Base-by-base conservation (phyloP, 371 early-diverging fungal species). In the Circinella minor region DNA sequence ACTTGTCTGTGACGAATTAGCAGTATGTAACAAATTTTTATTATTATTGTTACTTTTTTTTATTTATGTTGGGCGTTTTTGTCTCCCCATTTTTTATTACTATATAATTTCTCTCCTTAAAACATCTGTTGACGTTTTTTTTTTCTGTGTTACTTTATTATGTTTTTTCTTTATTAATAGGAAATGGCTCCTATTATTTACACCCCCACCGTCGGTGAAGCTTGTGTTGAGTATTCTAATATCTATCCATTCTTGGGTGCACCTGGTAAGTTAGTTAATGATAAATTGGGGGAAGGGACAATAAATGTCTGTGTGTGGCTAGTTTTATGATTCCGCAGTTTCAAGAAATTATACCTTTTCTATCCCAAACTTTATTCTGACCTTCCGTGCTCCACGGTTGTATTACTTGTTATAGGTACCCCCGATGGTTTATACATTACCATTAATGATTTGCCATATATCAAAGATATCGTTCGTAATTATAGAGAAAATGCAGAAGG, bases 171-270 rank as follows among this genome's bases (percentile, higher is more conserved):
- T 43, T 18, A 18, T 13, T 78, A 37, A 47, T 51, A 90, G 88
- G 92, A 92, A 81, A 83, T 91, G 18, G 85, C 92, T 10, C 93
- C 93, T 9, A 76, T 93, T 65, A 94, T 96, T 71, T 96, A 97
- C 81, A 97, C 96, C 14, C 97, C 96, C 39, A 94, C 94, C 17
- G 95, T 96, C 27, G 96, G 96, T 63, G 85, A 92, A 66, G 97
- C 95, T 6, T 97, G 97, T 78, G 85, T 89, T 67, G 87, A 93
- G 68, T 97, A 92, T 79, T 96, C 95, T 10, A 88, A 92, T 70
- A 92, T 97, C 67, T 94, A 93, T 71, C 93, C 92, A 47, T 93
- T 93, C 79, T 84, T 93, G 54, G 88, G 87, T 11, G 88, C 93
- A 61, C 88, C 93, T 48, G 94, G 91, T 70, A 82, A 81, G 70